phyloP scores from a whole-genome alignment of 1,139 yeast genomes.

The Scheffersomyces stambukii region DNA sequence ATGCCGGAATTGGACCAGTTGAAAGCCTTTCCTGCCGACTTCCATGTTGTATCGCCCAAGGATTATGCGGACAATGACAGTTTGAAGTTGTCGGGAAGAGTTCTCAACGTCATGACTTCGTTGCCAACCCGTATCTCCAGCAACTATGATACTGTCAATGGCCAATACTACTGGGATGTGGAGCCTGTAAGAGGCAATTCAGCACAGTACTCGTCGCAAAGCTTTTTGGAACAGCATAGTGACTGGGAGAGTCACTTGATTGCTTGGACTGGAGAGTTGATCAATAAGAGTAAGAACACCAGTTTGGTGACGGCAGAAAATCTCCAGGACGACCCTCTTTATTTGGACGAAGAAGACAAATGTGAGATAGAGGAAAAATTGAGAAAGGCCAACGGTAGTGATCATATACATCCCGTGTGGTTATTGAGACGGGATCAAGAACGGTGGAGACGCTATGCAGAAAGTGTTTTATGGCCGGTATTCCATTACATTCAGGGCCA shows the following conservation, averaged over 20 bases:
- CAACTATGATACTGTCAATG: conserved; percentile 22
- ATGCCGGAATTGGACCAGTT: conserved; percentile 6
- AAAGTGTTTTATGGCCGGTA: conserved; percentile 88
- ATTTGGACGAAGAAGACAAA: conserved; percentile 57
- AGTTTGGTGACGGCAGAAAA: conserved; percentile 17
- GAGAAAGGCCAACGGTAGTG: conserved; percentile 38
- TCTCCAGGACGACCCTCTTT: conserved; percentile 54
- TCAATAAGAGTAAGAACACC: conserved; percentile 25
- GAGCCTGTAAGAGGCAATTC: conserved; percentile 77
- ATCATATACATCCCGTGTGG: conserved; percentile 82
- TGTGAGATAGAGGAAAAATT: conserved; percentile 40
- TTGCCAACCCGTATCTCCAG: conserved; percentile 60
- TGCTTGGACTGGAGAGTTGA: conserved; percentile 95
- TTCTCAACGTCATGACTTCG: conserved; percentile 64
- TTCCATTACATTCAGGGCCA: conserved; percentile 86
- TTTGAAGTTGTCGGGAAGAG: conserved; percentile 53
- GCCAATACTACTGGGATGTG: conserved; percentile 45
- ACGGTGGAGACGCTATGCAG: conserved; percentile 88
- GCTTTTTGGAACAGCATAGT: conserved; percentile 58
- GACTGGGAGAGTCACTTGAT: conserved; percentile 85
- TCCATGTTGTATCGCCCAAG: conserved; percentile 24
- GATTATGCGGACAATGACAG: conserved; percentile 23
- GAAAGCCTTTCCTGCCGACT: conserved; percentile 4
- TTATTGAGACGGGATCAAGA: conserved; percentile 65
- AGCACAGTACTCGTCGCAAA: conserved; percentile 74